phyloP scores from a whole-genome alignment of 257 asterid genomes.

The Paulownia fortunei region DNA sequence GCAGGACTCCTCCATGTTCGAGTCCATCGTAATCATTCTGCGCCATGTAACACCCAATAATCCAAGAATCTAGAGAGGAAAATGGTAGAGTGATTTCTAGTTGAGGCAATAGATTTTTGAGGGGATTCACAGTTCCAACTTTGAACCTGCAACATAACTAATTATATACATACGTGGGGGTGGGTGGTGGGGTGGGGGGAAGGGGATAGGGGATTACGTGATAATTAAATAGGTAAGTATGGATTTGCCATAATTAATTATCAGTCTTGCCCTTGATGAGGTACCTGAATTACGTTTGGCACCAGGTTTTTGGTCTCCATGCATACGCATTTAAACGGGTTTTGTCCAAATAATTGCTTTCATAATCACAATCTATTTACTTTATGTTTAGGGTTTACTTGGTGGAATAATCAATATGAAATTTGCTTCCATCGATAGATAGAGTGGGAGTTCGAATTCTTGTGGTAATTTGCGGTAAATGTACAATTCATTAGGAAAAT shows the following conservation, averaged over 20 bases:
- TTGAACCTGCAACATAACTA: conserved; percentile 67
- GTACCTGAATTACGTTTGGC: conserved; percentile 21
- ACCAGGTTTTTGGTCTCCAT: conserved; percentile 10
- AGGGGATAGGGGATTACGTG: conserved; percentile 27
- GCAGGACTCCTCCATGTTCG: conserved; percentile 38
- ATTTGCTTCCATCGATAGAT: too few relatives aligned
- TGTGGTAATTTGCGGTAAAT: too few relatives aligned
- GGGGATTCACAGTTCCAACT: conserved; percentile 51
- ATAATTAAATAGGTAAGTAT: conserved; percentile 33
- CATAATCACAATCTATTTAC: too few relatives aligned
- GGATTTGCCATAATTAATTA: conserved; percentile 27
- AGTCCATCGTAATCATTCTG: conserved; percentile 47
- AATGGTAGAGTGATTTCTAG: conserved; percentile 1
- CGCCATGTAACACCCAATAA: conserved; percentile 41
- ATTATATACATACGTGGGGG: conserved; percentile 37
- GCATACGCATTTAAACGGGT: background rate
- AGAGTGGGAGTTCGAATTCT: too few relatives aligned
- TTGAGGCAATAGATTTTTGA: conserved; percentile 26
- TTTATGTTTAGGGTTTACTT: too few relatives aligned
- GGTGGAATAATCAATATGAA: too few relatives aligned
- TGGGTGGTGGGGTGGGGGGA: conserved; percentile 5
- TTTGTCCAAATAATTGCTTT: too few relatives aligned
- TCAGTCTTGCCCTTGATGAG: conserved; percentile 23
- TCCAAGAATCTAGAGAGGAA: conserved; percentile 37
- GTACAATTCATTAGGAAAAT: too few relatives aligned